Evolutionary conservation across 495 filamentous ascomycete species (phyloP), one percentile per base, ranked within the genome.

Genomic region (Lasiosphaeriaceae sp.): DNA sequence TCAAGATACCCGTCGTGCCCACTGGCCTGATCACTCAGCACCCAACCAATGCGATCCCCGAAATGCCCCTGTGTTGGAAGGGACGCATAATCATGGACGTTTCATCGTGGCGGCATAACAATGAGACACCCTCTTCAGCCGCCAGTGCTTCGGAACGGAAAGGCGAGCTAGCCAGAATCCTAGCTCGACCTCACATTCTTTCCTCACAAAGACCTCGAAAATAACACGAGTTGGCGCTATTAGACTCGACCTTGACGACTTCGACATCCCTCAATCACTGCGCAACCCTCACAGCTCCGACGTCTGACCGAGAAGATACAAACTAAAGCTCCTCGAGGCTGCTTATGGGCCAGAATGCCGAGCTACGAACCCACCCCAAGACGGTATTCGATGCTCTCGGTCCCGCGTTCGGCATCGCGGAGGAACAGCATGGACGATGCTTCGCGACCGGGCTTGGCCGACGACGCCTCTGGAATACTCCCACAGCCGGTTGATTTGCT

Each of bases 361-460:
- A 63, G 55, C 47, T 66, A 66, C 50, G 60, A 66, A 47, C 64
- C 64, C 12, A 63, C 57, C 1, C 64, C 64, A 1, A 41, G 55
- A 16, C 64, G 64, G 0, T 66, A 63, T 26, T 66, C 64, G 12
- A 48, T 60, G 14, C 21, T 63, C 11, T 54, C 60, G 2, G 64
- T 61, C 0, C 54, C 64, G 6, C 57, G 37, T 0, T 46, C 55
- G 8, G 41, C 57, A 9, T 66, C 64, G 7, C 51, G 64, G 22
- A 56, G 60, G 35, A 66, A 58, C 47, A 66, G 64, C 60, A 50
- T 63, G n/a, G 60, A 66, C 47, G 57, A 50, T 19, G 11, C 55
- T 2, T 29, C 46, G 2, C 49, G 47, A n/a, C 61, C 46, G 16
- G 29, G 23, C 20, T 12, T 58, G 1, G 51, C 20, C 4, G 29